Base-by-base conservation (phyloP, 169 alveolate species). In the Theileria equi region DNA sequence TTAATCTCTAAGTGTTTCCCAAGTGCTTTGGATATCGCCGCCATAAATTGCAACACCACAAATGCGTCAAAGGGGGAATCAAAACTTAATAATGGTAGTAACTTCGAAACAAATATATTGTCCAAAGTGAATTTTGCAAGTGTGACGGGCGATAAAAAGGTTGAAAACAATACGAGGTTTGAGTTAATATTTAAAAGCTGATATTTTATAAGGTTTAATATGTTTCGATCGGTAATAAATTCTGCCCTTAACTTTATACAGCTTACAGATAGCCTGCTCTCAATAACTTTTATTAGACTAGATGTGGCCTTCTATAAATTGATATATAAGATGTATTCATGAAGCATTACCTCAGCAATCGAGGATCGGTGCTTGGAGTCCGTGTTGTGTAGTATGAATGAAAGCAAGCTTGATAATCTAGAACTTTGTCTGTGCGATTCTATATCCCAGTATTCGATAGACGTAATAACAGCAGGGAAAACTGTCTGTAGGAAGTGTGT, bases 401-500 rank as follows among this genome's bases (percentile, higher is more conserved):
- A 36, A 5, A 70, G 23, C 1, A 62, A 10, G 5, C 45, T 31
- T 25, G 68, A 47, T 23, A 73, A 61, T 21, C 23, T 10, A 2
- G n/a, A 26, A 6, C 59, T 52, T 38, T 63, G 71, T 3, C 23
- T n/a, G n/a, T 13, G 13, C 6, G 34, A 31, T 5, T 47, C 45
- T 17, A 73, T 50, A 45, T 73, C 66, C 50, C 63, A 73, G 21
- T 62, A 5, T 31, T 73, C 83, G 2, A 73, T 73, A 44, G 68
- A 62, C 11, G 50, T 73, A 11, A 73, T 8, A 17, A 62, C 32
- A 25, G n/a, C 55, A 0, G 76, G 77, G 13, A 34, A 36, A n/a
- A 62, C 32, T 8, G 40, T 52, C 67, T 57, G 31, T 35, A 40
- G 8, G 4, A 16, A 2, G 40, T 43, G 6, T 35, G 53, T 57